Conservation (phyloP, 352 stramenopile genomes). For the Chrysophaeum taylorii region DNA sequence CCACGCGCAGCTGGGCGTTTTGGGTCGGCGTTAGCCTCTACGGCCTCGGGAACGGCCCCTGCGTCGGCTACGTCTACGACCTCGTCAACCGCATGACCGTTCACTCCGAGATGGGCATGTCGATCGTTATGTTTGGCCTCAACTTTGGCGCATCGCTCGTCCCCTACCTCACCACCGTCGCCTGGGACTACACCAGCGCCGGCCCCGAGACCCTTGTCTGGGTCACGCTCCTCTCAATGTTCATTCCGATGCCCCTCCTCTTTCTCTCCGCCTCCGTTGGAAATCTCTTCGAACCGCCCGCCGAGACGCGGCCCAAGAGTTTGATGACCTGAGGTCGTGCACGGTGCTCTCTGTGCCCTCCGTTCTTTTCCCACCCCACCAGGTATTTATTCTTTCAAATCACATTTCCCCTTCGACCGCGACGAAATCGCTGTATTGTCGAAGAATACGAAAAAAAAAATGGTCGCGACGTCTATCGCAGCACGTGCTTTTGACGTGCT, state of each 20-base stretch:
- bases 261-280: not conserved
- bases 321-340: too few species aligned
- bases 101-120: constrained; percentile 33
- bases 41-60: constrained; percentile 33
- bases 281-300: not conserved
- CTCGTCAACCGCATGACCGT: constrained; percentile 33
- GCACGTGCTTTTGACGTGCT: too few species aligned
- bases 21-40: constrained; percentile 30
- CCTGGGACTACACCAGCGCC: constrained; percentile 28
- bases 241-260: constrained; percentile 6
- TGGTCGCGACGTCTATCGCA: too few species aligned
- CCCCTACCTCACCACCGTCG: constrained; percentile 28
- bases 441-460: too few species aligned
- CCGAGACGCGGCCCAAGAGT: too few species aligned
- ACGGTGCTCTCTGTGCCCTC: too few species aligned
- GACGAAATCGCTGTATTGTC: too few species aligned
- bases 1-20: too few species aligned
- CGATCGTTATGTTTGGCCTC: constrained; percentile 38
- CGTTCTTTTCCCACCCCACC: too few species aligned
- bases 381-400: too few species aligned
- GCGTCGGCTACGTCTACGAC: constrained; percentile 37
- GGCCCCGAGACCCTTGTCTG: not conserved
- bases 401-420: too few species aligned
- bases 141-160: constrained; percentile 36
- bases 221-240: not conserved